Evolutionary conservation across 2,329 filamentous ascomycete genomes (phyloP).

Genomic region (Colletotrichum tabaci): DNA sequence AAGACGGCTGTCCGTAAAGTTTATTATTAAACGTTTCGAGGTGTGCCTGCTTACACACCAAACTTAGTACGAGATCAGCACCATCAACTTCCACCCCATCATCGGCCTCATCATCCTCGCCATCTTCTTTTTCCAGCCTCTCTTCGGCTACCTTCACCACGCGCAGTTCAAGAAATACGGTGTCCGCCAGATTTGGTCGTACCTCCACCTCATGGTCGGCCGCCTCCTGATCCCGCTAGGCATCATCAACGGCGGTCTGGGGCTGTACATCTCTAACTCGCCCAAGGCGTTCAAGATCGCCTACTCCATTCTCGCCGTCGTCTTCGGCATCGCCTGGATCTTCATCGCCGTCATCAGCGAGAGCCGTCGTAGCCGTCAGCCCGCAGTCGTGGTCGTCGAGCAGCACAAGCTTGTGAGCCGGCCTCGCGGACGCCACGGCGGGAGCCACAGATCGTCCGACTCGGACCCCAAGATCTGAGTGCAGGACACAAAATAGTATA

Average conservation of each 20-base stretch:
- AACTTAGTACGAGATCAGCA: constrained; percentile 49
- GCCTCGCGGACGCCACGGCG: neutral
- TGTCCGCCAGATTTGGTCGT: constrained; percentile 58
- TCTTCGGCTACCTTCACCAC: constrained; percentile 61
- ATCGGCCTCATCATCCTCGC: constrained; percentile 61
- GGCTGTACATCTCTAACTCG: constrained; percentile 55
- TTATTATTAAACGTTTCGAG: too few species aligned
- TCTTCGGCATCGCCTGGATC: constrained; percentile 58
- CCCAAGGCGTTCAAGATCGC: constrained; percentile 48
- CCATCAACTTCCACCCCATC: constrained; percentile 60
- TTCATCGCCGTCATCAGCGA: constrained; percentile 51
- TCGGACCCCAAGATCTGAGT: constrained; percentile 29
- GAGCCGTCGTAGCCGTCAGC: constrained; percentile 45
- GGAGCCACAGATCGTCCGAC: constrained; percentile 23
- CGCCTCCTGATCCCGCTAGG: constrained; percentile 57
- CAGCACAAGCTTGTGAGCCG: constrained; percentile 38
- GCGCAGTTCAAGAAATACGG: constrained; percentile 53
- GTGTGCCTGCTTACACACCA: neutral
- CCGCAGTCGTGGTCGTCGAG: constrained; percentile 30
- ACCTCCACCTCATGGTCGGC: constrained; percentile 61
- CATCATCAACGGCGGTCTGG: constrained; percentile 62
- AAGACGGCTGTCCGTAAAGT: constrained; percentile 29
- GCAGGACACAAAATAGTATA: too few species aligned
- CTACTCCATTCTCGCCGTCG: constrained; percentile 56
- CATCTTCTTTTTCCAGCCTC: constrained; percentile 57